Evolutionary conservation across 768 basidiomycete species (phyloP).

Genomic region (Suillus subalutaceus): DNA sequence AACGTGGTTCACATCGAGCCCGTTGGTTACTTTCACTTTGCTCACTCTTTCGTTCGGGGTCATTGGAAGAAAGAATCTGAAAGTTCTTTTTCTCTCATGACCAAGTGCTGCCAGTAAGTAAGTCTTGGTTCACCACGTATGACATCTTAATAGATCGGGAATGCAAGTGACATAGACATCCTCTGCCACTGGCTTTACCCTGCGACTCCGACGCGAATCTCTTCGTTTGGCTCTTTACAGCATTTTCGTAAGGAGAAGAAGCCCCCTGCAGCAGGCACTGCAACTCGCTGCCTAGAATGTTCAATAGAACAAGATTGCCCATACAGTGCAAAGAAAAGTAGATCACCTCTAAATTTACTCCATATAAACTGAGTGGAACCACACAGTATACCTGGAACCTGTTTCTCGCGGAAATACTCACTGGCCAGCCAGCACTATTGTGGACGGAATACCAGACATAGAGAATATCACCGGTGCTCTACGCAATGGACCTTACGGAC

Average conservation of each 20-base stretch:
- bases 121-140: constrained; percentile 27
- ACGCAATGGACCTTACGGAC: constrained; percentile 71
- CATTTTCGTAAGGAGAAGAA: constrained; percentile 80
- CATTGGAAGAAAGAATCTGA: constrained; percentile 73
- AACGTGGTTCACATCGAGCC: constrained; percentile 88
- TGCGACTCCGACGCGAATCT: constrained; percentile 64
- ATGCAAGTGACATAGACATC: constrained; percentile 78
- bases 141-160: constrained; percentile 10
- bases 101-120: constrained; percentile 88
- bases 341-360: constrained; percentile 18
- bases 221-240: constrained; percentile 84
- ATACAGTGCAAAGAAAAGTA: constrained; percentile 87
- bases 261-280: constrained; percentile 66
- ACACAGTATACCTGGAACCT: constrained; percentile 79
- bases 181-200: constrained; percentile 78
- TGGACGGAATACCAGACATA: constrained; percentile 85
- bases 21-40: constrained; percentile 86
- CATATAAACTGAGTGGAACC: constrained; percentile 11
- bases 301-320: constrained; percentile 71
- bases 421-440: constrained; percentile 72
- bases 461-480: constrained; percentile 81
- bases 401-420: constrained; percentile 46
- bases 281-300: constrained; percentile 79
- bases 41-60: constrained; percentile 86
- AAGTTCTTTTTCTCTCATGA: constrained; percentile 83